Conservation (phyloP, 768 basidiomycete species). For the Kwoniella dejecticola region DNA sequence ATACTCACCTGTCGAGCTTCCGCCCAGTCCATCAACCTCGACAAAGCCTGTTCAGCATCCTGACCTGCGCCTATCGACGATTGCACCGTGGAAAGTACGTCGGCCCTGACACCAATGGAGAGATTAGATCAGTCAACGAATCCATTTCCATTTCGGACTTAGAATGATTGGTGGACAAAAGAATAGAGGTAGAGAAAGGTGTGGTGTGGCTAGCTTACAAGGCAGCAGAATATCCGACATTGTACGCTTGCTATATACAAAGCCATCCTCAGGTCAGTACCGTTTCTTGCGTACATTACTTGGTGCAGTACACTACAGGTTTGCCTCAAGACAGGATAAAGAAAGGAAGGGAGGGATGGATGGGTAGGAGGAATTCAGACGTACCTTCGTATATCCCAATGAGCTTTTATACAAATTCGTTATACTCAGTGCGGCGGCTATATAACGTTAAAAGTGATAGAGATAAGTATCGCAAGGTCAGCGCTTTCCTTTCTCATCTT, state of each 20-base stretch:
- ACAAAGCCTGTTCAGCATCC: constrained; percentile 38
- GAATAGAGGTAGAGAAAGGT: too few relatives aligned
- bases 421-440: constrained; percentile 49
- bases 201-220: constrained; percentile 35
- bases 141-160: too few relatives aligned
- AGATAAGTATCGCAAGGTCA: too few relatives aligned
- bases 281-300: too few relatives aligned
- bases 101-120: constrained; percentile 22
- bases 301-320: too few relatives aligned
- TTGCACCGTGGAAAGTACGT: constrained; percentile 46
- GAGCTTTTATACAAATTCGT: constrained; percentile 49
- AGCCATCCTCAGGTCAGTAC: too few relatives aligned
- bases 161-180: too few relatives aligned
- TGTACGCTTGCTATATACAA: constrained; percentile 42
- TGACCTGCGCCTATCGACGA: constrained; percentile 41
- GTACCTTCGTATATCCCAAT: constrained; percentile 47
- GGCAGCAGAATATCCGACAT: constrained; percentile 43
- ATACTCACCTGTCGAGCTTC: constrained; percentile 47
- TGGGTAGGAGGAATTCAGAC: constrained; percentile 10
- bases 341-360: not conserved
- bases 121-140: constrained; percentile 11
- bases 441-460: not conserved
- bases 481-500: too few relatives aligned
- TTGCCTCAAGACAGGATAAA: too few relatives aligned
- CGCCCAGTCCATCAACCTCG: constrained; percentile 49